Base-by-base conservation (phyloP, 164 flowering plant species). In the Magnolia officinalis region DNA sequence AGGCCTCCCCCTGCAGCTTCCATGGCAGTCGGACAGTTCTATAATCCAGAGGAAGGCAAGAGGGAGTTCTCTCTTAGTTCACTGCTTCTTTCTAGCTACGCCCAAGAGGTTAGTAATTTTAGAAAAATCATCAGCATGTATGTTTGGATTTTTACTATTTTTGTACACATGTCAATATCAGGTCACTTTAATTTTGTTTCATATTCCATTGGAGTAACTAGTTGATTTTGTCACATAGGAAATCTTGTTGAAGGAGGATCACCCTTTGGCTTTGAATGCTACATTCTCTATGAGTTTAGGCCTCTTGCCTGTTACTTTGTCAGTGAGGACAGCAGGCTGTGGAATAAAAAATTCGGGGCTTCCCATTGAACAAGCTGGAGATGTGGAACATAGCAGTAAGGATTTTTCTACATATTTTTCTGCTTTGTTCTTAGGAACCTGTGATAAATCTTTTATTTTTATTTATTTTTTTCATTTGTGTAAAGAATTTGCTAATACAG, bases 11-110 rank as follows among this genome's bases (percentile, higher is more conserved):
- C 98, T 14, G 97, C 94, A 78, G 88, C 91, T 77, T 94, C 98
- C 72, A 96, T 96, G 99, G 99, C 95, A 86, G 99, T 96, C 80
- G 99, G 99, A 67, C 99, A 96, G 80, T 96, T 96, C 84, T 92
- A 90, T 82, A 87, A 90, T 83, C 98, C 94, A 63, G 80, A 85
- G 73, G 97, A 90, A 76, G 98, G 98, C 70, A 67, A 83, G 77
- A 80, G 8, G 65, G 85, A 83, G 50, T 80, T 93, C 73, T 88
- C 97, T 79, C 78, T 92, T 63, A 71, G 63, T 72, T 76, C 83
- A 8, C 80, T 94, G 87, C 84, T 94, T 76, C 80, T 72, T 64
- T 91, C 99, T 72, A 71, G 82, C 79, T 89, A 83, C 80, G 81
- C 82, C 70, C 80, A 80, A 51, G 83, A 88, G 93, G 99, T 96